phyloP scores from a whole-genome alignment of 768 basidiomycete species.

The Collybia sordida region DNA sequence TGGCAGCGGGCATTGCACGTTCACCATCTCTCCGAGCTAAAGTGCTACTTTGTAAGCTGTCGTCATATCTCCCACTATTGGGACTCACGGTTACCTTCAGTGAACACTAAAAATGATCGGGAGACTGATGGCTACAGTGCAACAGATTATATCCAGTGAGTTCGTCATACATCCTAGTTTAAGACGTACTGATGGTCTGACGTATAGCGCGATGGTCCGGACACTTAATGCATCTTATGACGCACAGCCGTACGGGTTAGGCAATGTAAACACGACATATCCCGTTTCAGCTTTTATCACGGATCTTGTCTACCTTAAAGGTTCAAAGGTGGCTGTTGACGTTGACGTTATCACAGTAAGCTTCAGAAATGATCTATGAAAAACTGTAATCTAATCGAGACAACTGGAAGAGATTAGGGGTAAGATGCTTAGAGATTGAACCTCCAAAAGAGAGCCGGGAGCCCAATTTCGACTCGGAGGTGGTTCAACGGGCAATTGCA shows the following conservation, averaged over 20 bases:
- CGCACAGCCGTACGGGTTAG: slow-evolving; percentile 51
- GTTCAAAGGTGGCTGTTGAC: slow-evolving; percentile 63
- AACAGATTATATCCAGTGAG: slow-evolving; percentile 77
- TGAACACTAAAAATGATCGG: slow-evolving; percentile 86
- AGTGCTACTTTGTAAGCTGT: slow-evolving; percentile 72
- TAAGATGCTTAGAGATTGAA: slow-evolving; percentile 54
- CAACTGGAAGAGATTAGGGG: slow-evolving; percentile 49
- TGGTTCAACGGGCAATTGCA: slow-evolving; percentile 43
- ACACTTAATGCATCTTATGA: slow-evolving; percentile 69
- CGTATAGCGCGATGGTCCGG: slow-evolving; percentile 58
- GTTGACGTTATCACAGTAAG: slow-evolving; percentile 59
- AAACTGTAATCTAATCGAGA: slow-evolving; percentile 1
- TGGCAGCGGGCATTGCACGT: slow-evolving; percentile 74
- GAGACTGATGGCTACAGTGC: slow-evolving; percentile 88
- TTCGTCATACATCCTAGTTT: neutral
- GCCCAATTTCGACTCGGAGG: slow-evolving; percentile 42
- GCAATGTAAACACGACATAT: slow-evolving; percentile 60
- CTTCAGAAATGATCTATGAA: slow-evolving; percentile 6
- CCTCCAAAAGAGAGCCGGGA: slow-evolving; percentile 14
- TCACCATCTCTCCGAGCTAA: slow-evolving; percentile 75
- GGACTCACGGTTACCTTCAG: slow-evolving; percentile 34
- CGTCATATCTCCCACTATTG: slow-evolving; percentile 4
- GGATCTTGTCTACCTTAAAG: slow-evolving; percentile 77
- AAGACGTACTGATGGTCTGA: neutral
- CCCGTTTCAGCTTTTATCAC: slow-evolving; percentile 82